Conservation (phyloP, 768 basidiomycete genomes). For the Hirschioporus abietinus region DNA sequence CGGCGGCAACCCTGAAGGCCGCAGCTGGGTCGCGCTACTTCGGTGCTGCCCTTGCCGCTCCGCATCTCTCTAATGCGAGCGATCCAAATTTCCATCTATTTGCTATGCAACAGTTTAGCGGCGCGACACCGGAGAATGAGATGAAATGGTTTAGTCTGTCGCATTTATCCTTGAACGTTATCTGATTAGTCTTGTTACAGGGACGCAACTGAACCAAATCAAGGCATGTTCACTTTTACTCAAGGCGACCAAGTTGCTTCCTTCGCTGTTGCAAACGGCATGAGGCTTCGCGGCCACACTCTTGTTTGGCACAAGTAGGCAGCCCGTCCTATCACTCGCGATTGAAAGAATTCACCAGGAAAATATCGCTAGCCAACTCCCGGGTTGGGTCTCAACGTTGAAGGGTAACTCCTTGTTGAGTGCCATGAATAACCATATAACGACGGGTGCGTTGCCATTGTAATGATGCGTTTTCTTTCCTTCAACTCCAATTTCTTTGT, state of each 20-base stretch:
- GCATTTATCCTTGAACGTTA: neutral
- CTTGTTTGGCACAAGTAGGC: constrained; percentile 41
- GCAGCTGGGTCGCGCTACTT: constrained; percentile 8
- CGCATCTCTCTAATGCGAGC: constrained; percentile 5
- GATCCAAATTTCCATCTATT: constrained; percentile 6
- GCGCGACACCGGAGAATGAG: constrained; percentile 2
- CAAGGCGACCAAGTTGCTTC: constrained; percentile 27
- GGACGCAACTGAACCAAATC: constrained; percentile 1
- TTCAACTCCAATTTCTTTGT: neutral
- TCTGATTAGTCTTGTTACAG: neutral
- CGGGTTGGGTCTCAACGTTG: constrained; percentile 35
- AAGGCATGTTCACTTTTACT: constrained; percentile 6
- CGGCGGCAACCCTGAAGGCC: constrained; percentile 3
- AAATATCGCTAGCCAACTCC: constrained; percentile 29
- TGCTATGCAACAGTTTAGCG: neutral
- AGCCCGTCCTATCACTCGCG: constrained; percentile 30
- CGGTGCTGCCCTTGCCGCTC: constrained; percentile 3
- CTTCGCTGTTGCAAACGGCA: constrained; percentile 39
- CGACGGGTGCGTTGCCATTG: constrained; percentile 22
- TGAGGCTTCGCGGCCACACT: constrained; percentile 42
- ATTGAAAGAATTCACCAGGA: constrained; percentile 18
- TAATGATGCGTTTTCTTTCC: neutral
- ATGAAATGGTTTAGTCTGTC: constrained; percentile 1
- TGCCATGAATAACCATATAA: constrained; percentile 43
- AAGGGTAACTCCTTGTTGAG: constrained; percentile 33